Evolutionary conservation across 805 yeast species (phyloP).

Genomic region (Wickerhamiella allomyrinae): DNA sequence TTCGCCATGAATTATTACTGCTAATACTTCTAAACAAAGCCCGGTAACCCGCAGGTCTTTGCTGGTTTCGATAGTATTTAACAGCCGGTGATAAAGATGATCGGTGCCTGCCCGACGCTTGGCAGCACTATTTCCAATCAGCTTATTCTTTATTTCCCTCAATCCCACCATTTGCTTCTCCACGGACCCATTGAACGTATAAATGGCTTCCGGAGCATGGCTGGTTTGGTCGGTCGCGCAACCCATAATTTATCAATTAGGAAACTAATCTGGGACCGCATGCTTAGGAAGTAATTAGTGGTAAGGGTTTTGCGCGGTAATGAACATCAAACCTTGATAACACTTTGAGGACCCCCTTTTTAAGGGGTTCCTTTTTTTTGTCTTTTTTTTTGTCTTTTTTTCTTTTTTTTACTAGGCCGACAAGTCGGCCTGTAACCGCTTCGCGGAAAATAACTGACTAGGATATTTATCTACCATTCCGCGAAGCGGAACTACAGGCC

Average conservation of each 20-base stretch:
- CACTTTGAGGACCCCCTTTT: too few relatives aligned
- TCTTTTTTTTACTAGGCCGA: too few relatives aligned
- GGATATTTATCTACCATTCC: too few relatives aligned
- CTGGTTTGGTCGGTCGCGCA: not conserved
- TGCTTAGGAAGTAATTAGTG: too few relatives aligned
- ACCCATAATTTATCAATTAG: not conserved
- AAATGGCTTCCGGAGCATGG: too few relatives aligned
- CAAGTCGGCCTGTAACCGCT: too few relatives aligned
- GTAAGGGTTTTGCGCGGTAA: too few relatives aligned
- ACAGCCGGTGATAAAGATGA: not conserved
- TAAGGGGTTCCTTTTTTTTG: too few relatives aligned
- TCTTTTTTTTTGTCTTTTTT: too few relatives aligned
- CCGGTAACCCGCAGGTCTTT: not conserved
- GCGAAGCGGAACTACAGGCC: too few relatives aligned
- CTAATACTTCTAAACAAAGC: not conserved
- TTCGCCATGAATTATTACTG: not conserved
- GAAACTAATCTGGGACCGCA: conserved; percentile 1
- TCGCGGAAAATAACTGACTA: too few relatives aligned
- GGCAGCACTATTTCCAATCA: not conserved
- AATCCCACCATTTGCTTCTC: not conserved
- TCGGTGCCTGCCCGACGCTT: not conserved
- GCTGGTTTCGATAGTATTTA: not conserved
- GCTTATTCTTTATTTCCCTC: not conserved
- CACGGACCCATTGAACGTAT: not conserved
- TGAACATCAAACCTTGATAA: too few relatives aligned